These are phyloP conservation scores for Heimioporus retisporus DNA, from an alignment of 1,284 basidiomycete species.

Conservation along the genomic window DNA sequence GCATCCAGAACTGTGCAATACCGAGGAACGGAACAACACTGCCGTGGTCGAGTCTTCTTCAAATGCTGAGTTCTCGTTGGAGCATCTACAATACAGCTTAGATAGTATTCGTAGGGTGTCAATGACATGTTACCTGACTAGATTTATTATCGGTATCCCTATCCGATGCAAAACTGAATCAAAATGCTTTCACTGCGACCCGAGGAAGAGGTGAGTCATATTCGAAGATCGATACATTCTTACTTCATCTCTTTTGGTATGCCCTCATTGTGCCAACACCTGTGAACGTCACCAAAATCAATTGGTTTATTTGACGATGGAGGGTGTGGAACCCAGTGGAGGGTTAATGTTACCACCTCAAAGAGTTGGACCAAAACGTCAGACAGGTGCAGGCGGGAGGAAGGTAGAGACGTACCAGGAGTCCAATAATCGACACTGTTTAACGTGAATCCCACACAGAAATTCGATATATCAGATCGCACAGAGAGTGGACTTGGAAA, in stretches of 20 bases:
- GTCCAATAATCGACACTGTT: no score
- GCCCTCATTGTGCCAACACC: not conserved
- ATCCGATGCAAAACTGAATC: not conserved
- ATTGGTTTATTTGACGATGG: not conserved
- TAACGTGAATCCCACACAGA: no score
- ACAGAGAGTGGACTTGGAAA: no score
- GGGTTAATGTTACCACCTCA: no score
- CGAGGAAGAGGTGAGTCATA: not conserved
- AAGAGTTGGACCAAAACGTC: no score
- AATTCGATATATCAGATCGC: no score
- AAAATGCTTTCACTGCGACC: not conserved
- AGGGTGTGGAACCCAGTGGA: not conserved
- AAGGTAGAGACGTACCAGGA: no score
- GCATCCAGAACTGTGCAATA: not conserved
- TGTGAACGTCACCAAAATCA: not conserved
- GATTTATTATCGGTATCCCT: not conserved
- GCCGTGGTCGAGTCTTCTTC: not conserved
- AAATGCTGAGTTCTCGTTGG: not conserved
- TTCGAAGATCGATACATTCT: not conserved
- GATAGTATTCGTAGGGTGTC: no score
- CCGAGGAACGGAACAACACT: not conserved
- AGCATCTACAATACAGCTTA: not conserved
- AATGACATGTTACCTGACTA: no score
- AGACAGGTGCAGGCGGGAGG: no score
- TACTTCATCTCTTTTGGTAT: not conserved